These are phyloP conservation scores for Exophiala alcalophila DNA, from an alignment of 2,329 filamentous ascomycete genomes.

Conservation along the genomic window DNA sequence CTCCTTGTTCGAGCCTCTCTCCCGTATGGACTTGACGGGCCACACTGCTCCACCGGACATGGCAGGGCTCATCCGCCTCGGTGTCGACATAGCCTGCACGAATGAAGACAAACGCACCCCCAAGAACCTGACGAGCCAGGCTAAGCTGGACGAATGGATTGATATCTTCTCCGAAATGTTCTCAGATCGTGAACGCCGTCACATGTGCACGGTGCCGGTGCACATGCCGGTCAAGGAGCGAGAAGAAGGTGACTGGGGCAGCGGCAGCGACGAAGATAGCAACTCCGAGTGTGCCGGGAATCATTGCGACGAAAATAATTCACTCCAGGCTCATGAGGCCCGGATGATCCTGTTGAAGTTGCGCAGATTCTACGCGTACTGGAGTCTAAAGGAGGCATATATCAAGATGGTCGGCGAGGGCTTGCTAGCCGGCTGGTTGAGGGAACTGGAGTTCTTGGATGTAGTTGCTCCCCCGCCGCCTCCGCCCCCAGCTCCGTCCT, in stretches of 20 bases:
- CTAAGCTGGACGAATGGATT: slow-evolving; percentile 56
- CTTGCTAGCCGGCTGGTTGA: slow-evolving; percentile 59
- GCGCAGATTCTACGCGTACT: slow-evolving; percentile 62
- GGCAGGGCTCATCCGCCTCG: slow-evolving; percentile 37
- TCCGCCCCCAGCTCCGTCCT: slow-evolving; percentile 39
- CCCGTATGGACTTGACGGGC: slow-evolving; percentile 11
- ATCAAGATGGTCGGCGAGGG: slow-evolving; percentile 66
- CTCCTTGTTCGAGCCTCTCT: slow-evolving; percentile 6
- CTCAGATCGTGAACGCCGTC: slow-evolving; percentile 52
- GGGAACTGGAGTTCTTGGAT: slow-evolving; percentile 58
- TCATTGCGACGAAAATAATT: slow-evolving; percentile 26
- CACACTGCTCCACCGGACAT: slow-evolving; percentile 13
- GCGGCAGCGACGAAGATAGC: slow-evolving; percentile 7
- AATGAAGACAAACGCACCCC: slow-evolving; percentile 53
- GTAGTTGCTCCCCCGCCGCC: slow-evolving; percentile 52
- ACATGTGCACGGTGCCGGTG: slow-evolving; percentile 47
- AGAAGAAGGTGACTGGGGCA: slow-evolving; percentile 24
- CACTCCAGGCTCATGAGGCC: slow-evolving; percentile 24
- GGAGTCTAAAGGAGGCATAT: slow-evolving; percentile 65
- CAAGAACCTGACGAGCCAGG: slow-evolving; percentile 45
- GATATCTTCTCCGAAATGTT: slow-evolving; percentile 61
- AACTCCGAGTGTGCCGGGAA: slow-evolving; percentile 1
- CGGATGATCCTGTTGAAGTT: slow-evolving; percentile 54
- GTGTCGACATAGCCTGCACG: slow-evolving; percentile 62
- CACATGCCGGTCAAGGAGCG: slow-evolving; percentile 38